Conservation (phyloP, 2,329 filamentous ascomycete species). For the Nothophaeocryptopus gaeumannii region DNA sequence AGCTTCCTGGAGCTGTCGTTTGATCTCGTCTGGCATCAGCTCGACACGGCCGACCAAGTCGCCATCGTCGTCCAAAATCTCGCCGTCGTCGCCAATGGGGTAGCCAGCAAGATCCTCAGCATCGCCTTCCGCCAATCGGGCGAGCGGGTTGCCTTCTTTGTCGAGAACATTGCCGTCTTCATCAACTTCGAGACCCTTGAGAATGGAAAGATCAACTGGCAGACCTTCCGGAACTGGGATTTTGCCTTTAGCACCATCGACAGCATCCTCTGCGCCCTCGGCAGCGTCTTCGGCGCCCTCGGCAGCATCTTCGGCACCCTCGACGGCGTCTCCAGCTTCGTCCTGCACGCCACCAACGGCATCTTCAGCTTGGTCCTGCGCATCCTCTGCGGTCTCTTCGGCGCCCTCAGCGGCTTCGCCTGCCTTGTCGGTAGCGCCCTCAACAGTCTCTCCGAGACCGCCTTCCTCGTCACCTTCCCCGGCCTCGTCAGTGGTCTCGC, state of each 20-base stretch:
- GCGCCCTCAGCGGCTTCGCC: conserved; percentile 24
- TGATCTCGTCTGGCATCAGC: conserved; percentile 45
- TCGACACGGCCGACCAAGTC: conserved; percentile 55
- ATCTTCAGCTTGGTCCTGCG: conserved; percentile 23
- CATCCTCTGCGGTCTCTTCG: conserved; percentile 30
- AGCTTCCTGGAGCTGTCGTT: conserved; percentile 42
- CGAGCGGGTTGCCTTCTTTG: conserved; percentile 49
- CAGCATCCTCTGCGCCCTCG: conserved; percentile 34
- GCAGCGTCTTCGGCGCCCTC: conserved; percentile 30
- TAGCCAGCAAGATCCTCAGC: conserved; percentile 53
- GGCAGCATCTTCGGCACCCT: conserved; percentile 23
- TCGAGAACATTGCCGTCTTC: conserved; percentile 55
- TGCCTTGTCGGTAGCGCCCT: conserved; percentile 27
- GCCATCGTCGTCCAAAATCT: conserved; percentile 56
- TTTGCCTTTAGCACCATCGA: conserved; percentile 30
- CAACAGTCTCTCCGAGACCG: conserved; percentile 16
- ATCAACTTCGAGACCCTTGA: conserved; percentile 53
- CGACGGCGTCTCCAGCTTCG: conserved; percentile 28
- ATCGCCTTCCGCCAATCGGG: conserved; percentile 51
- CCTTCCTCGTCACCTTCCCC: conserved; percentile 29
- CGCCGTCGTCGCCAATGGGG: conserved; percentile 53
- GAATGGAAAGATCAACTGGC: conserved; percentile 45
- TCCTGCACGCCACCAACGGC: conserved; percentile 25
- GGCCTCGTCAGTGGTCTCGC: conserved; percentile 33
- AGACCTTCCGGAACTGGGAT: conserved; percentile 38